Evolutionary conservation across 2,329 filamentous ascomycete species (phyloP).

Genomic region (Zymoseptoria tritici): DNA sequence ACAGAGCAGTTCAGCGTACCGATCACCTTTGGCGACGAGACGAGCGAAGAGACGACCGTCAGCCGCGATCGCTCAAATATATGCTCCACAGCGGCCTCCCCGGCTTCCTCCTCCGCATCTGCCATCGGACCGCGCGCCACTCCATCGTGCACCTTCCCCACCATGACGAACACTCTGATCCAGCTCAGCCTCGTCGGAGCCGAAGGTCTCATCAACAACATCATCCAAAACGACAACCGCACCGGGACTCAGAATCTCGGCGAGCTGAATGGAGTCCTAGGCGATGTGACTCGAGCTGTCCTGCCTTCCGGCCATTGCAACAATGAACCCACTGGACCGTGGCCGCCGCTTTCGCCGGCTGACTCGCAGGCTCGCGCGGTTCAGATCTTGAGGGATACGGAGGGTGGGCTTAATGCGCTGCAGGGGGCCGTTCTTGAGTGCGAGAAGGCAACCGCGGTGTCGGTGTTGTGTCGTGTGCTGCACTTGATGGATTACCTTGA

Average conservation of each 20-base stretch:
- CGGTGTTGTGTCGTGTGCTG: conserved; percentile 8
- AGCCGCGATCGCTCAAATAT: conserved; percentile 4
- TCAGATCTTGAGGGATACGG: conserved; percentile 7
- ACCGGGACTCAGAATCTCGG: conserved; percentile 9
- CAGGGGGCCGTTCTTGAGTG: conserved; percentile 7
- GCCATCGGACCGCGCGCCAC: neutral
- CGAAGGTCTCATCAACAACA: conserved; percentile 10
- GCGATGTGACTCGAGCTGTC: conserved; percentile 8
- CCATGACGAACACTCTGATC: conserved; percentile 5
- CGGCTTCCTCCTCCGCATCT: neutral
- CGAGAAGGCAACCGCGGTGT: conserved; percentile 2
- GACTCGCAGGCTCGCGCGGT: conserved; percentile 9
- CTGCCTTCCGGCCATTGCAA: conserved; percentile 3
- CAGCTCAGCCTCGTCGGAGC: conserved; percentile 5
- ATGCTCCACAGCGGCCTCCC: conserved; percentile 2
- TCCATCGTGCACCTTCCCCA: conserved; percentile 5
- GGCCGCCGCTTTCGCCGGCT: conserved; percentile 5
- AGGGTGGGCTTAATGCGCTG: conserved; percentile 7
- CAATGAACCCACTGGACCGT: conserved; percentile 4
- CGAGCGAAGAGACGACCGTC: conserved; percentile 4
- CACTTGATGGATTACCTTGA: conserved; percentile 6
- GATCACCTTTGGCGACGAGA: conserved; percentile 4
- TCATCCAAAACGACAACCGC: conserved; percentile 8
- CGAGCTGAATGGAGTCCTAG: conserved; percentile 9
- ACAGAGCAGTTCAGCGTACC: conserved; percentile 8